These are phyloP conservation scores for Panicum virgatum DNA, from an alignment of 202 grass and related monocot species.

Conservation along the genomic window DNA sequence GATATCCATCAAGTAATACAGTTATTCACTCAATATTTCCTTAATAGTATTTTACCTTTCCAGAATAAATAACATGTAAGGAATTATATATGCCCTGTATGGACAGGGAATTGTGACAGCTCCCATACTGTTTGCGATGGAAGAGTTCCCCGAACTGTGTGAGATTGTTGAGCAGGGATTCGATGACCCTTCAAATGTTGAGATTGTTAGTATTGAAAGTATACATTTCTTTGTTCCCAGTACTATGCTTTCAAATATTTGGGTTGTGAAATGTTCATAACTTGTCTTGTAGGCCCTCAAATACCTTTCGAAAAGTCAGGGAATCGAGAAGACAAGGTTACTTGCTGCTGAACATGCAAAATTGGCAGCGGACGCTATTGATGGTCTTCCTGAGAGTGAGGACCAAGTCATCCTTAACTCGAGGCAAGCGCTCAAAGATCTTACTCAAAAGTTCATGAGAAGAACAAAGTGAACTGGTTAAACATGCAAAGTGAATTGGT, in stretches of 20 bases:
- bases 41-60: background rate
- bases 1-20: conserved; percentile 56
- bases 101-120: conserved; percentile 62
- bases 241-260: background rate
- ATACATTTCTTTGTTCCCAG: background rate
- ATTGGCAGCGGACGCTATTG: conserved; percentile 42
- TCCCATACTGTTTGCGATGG: conserved; percentile 64
- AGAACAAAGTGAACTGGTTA: conserved; percentile 46
- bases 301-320: conserved; percentile 49
- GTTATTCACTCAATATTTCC: conserved; percentile 1
- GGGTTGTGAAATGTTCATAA: background rate
- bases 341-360: conserved; percentile 54
- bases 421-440: conserved; percentile 61
- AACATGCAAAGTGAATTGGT: conserved; percentile 25
- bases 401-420: conserved; percentile 31
- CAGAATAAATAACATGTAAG: background rate
- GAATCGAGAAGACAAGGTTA: conserved; percentile 60
- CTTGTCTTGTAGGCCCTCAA: conserved; percentile 37
- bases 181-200: conserved; percentile 44
- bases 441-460: conserved; percentile 44
- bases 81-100: background rate
- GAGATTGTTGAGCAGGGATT: conserved; percentile 56
- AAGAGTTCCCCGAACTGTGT: conserved; percentile 51
- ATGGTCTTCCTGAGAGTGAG: conserved; percentile 49
- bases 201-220: conserved; percentile 32